These are phyloP conservation scores for Neofusicoccum laricinum DNA, from an alignment of 2,329 filamentous ascomycete genomes.

Conservation along the genomic window DNA sequence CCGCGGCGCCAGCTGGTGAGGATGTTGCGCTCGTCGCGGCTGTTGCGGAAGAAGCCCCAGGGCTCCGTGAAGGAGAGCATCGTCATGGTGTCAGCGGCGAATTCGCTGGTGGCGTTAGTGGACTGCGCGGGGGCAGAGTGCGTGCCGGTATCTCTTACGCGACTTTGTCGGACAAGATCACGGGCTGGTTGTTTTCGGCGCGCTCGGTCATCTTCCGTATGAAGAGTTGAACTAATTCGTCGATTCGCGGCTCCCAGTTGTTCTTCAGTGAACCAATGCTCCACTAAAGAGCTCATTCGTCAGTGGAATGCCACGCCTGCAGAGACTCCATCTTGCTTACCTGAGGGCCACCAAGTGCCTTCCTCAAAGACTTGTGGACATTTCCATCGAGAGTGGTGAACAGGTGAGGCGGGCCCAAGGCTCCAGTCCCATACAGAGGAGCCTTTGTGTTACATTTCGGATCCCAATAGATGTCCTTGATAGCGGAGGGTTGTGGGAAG, in stretches of 20 bases:
- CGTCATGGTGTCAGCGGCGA: conserved; percentile 42
- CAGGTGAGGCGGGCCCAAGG: conserved; percentile 35
- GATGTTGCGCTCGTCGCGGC: conserved; percentile 38
- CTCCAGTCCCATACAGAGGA: conserved; percentile 34
- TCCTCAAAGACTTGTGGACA: conserved; percentile 33
- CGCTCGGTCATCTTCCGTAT: conserved; percentile 31
- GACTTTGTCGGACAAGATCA: conserved; percentile 38
- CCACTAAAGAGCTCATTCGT: conserved; percentile 23
- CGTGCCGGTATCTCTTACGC: conserved; percentile 20
- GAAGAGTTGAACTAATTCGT: conserved; percentile 35
- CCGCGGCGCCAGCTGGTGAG: conserved; percentile 38
- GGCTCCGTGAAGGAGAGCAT: conserved; percentile 37
- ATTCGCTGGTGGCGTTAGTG: conserved; percentile 25
- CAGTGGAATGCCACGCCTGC: background rate
- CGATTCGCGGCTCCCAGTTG: conserved; percentile 37
- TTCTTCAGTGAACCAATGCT: conserved; percentile 39
- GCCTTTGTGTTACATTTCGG: conserved; percentile 36
- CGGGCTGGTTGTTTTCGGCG: conserved; percentile 21
- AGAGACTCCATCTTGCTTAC: background rate
- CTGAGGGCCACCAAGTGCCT: conserved; percentile 31
- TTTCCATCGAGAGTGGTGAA: conserved; percentile 35
- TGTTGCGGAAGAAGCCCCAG: conserved; percentile 40
- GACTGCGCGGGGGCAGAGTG: background rate
- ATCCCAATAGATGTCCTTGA: conserved; percentile 43
- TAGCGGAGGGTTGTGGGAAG: conserved; percentile 33